Evolutionary conservation across 1,139 yeast genomes (phyloP), one percentile per base, ranked within the genome.

Genomic region (Pichia sp.): DNA sequence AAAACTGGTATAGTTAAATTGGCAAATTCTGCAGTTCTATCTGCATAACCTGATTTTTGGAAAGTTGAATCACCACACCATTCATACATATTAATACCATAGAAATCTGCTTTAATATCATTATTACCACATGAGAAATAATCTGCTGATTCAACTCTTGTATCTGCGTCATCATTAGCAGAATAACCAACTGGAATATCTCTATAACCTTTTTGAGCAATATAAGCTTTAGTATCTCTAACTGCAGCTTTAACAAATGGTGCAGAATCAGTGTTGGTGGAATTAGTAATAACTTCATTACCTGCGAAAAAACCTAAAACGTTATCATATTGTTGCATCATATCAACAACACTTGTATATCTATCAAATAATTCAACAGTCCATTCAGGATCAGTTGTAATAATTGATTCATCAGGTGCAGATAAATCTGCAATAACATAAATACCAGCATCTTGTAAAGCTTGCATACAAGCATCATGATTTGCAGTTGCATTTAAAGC

Each of bases 31-130:
- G 71, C 67, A 38, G 96, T 86, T 68, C 90, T 79, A 52, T 70
- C 80, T 53, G 70, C 64, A 35, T 83, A 89, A 55, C 96, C 96
- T 40, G 95, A 85, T 16, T 62, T 52, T 40, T 65, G 52, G 70
- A 72, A 87, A 47, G 78, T 64, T 27, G 92, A 78, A 38, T 66
- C 57, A 55, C 96, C 96, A 74, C 97, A 89, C 96, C 96, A 89
- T 70, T 85, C 94, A 73, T 89, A 89, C 87, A 85, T 85, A 77
- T 89, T 89, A 61, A 87, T 81, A 70, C 96, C 96, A 64, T 85
- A 87, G 71, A 89, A 87, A 66, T 89, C 96, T 46, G 94, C 94
- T 55, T 74, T 73, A 39, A 65, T 80, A 44, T 74, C 82, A 25
- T 64, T 67, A 50, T 72, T 77, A 64, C 92, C 92, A 69, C 92